phyloP scores from a whole-genome alignment of 2,329 filamentous ascomycete species.

The Fusarium clavum region DNA sequence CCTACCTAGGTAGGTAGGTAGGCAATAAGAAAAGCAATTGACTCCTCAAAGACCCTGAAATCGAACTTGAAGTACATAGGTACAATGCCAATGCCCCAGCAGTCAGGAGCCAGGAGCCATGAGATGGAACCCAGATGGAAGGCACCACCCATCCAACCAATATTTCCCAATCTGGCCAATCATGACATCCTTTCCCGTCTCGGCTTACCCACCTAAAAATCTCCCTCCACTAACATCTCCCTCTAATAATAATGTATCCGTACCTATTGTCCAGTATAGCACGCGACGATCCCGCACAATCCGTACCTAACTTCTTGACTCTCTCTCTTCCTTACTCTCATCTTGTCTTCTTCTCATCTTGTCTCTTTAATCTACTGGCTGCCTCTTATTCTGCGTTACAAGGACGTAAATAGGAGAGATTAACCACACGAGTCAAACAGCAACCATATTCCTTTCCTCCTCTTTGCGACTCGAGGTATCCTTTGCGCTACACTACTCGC shows the following conservation, averaged over 20 bases:
- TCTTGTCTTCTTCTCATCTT: neutral
- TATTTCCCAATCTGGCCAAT: slow-evolving; percentile 16
- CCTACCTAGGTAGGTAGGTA: neutral
- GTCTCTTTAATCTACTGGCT: neutral
- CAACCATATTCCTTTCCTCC: slow-evolving; percentile 8
- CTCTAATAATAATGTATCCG: slow-evolving; percentile 29
- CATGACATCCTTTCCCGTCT: slow-evolving; percentile 17
- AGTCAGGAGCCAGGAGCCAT: neutral
- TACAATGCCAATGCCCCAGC: neutral
- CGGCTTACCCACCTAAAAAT: slow-evolving; percentile 29
- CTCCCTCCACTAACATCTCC: slow-evolving; percentile 28
- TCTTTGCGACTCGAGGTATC: slow-evolving; percentile 2
- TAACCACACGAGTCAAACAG: neutral
- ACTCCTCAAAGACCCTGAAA: neutral
- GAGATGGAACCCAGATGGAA: slow-evolving; percentile 8
- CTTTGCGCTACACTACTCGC: neutral
- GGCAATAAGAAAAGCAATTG: neutral
- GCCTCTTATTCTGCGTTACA: neutral
- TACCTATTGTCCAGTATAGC: neutral
- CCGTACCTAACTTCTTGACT: slow-evolving; percentile 13
- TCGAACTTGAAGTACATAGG: neutral
- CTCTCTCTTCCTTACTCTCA: neutral
- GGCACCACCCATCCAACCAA: neutral
- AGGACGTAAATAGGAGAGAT: neutral
- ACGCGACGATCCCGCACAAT: slow-evolving; percentile 39